Evolutionary conservation across 1,139 yeast species (phyloP).

Genomic region (Debaryomycetaceae sp.): DNA sequence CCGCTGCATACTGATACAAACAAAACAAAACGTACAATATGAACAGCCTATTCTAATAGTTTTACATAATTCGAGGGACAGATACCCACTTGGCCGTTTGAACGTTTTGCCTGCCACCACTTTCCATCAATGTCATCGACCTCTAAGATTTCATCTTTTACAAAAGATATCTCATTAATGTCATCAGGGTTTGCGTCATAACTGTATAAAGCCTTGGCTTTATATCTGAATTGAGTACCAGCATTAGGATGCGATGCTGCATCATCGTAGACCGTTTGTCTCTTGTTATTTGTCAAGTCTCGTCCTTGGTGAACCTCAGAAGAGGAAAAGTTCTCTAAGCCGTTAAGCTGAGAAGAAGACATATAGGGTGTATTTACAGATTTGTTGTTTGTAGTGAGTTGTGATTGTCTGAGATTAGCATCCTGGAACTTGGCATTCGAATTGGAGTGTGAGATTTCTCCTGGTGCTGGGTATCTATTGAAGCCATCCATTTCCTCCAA

Average conservation of each 20-base stretch:
- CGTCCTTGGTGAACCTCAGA: slow-evolving; percentile 35
- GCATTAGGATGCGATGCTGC: slow-evolving; percentile 13
- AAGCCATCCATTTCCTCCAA: slow-evolving; percentile 23
- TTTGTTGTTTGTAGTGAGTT: slow-evolving; percentile 30
- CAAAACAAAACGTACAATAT: neutral
- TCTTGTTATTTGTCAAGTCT: slow-evolving; percentile 33
- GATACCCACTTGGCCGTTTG: slow-evolving; percentile 91
- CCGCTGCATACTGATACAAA: neutral
- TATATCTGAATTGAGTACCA: slow-evolving; percentile 65
- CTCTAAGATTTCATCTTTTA: slow-evolving; percentile 84
- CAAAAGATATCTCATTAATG: slow-evolving; percentile 86
- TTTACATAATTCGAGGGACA: slow-evolving; percentile 95
- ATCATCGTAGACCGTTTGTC: slow-evolving; percentile 28
- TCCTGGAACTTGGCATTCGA: slow-evolving; percentile 29
- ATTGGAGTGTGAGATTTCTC: slow-evolving; percentile 17
- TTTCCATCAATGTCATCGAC: slow-evolving; percentile 93
- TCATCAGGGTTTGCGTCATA: slow-evolving; percentile 95
- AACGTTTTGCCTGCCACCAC: slow-evolving; percentile 97
- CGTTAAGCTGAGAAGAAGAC: slow-evolving; percentile 55
- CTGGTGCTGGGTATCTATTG: slow-evolving; percentile 24
- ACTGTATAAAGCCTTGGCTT: slow-evolving; percentile 81
- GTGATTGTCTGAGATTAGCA: slow-evolving; percentile 36
- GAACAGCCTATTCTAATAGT: slow-evolving; percentile 35
- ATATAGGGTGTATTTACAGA: slow-evolving; percentile 38
- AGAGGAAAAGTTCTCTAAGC: slow-evolving; percentile 53